These are phyloP conservation scores for Phytophthora syringae DNA, from an alignment of 352 stramenopile genomes.

Conservation along the genomic window DNA sequence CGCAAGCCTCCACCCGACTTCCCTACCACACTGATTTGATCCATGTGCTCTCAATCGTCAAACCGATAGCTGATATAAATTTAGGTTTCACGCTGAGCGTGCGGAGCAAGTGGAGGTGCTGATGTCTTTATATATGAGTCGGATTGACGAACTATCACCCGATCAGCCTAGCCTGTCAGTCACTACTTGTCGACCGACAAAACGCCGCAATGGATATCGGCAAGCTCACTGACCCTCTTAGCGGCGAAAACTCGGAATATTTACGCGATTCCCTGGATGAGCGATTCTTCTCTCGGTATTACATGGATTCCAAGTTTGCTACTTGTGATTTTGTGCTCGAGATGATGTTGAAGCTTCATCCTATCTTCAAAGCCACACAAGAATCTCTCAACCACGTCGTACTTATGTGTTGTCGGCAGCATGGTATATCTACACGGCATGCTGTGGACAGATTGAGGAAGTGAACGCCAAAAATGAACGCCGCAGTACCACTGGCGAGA, in stretches of 20 bases:
- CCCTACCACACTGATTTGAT: constrained; percentile 2
- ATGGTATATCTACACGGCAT: background rate
- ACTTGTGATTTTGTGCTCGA: constrained; percentile 12
- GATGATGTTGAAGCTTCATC: constrained; percentile 17
- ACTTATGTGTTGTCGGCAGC: constrained; percentile 12
- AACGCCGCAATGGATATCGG: constrained; percentile 14
- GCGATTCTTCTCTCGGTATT: constrained; percentile 12
- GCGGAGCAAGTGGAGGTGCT: too few relatives aligned
- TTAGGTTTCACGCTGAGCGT: too few relatives aligned
- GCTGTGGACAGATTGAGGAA: constrained; percentile 2
- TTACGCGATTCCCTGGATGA: constrained; percentile 2
- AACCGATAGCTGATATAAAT: background rate
- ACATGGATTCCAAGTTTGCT: background rate
- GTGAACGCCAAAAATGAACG: constrained; percentile 6
- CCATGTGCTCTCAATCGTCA: background rate
- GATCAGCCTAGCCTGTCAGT: background rate
- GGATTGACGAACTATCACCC: too few relatives aligned
- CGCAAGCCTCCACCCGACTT: too few relatives aligned
- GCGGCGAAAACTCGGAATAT: constrained; percentile 8
- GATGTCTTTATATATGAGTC: too few relatives aligned
- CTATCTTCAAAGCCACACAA: constrained; percentile 15
- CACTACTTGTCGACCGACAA: constrained; percentile 24
- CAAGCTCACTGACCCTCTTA: constrained; percentile 9
- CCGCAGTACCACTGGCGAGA: background rate
- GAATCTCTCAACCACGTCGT: constrained; percentile 1